Evolutionary conservation across 768 basidiomycete genomes (phyloP).

Genomic region (Termitomyces sp.): DNA sequence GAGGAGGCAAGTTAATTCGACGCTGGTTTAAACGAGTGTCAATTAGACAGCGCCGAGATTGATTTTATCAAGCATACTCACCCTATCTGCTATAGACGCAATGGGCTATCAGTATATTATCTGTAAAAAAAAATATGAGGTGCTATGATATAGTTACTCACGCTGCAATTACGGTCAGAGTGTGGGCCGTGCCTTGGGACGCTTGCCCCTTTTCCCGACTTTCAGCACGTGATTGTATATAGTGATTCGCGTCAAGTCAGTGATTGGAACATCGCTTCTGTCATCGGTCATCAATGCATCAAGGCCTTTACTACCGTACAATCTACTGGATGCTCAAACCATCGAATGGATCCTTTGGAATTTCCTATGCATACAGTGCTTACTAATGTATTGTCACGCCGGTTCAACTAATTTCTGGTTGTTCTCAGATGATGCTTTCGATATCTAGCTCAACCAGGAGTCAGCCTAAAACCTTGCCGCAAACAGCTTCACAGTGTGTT

Average conservation of each 20-base stretch:
- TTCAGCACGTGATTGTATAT: too few relatives aligned
- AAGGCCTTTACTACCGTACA: too few relatives aligned
- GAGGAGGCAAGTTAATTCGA: background rate
- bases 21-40: background rate
- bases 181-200: too few relatives aligned
- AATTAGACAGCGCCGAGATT: background rate
- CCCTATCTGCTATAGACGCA: background rate
- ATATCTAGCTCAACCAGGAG: background rate
- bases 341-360: background rate
- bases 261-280: too few relatives aligned
- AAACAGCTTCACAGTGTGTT: background rate
- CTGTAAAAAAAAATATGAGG: background rate
- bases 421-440: background rate
- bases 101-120: background rate
- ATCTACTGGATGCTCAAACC: background rate
- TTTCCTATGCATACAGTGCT: background rate
- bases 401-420: too few relatives aligned
- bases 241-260: too few relatives aligned
- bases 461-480: too few relatives aligned
- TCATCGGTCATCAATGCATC: too few relatives aligned
- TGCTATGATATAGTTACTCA: too few relatives aligned
- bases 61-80: background rate
- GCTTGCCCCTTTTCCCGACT: too few relatives aligned
- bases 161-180: too few relatives aligned
- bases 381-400: background rate